These are phyloP conservation scores for Lentinula sp. DNA, from an alignment of 768 basidiomycete genomes.

Conservation along the genomic window DNA sequence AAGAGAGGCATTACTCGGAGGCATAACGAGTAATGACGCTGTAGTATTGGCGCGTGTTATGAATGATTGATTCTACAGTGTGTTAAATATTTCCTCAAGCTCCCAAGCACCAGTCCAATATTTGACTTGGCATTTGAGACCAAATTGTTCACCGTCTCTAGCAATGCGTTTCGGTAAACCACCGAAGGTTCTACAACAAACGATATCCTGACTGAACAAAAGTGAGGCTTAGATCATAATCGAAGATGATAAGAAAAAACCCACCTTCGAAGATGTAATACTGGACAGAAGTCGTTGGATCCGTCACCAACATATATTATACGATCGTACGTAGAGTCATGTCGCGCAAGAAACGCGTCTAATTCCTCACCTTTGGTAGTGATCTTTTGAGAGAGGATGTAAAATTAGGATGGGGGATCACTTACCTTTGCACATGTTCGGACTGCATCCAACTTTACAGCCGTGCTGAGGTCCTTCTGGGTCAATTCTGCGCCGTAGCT, in stretches of 20 bases:
- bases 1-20: too few relatives aligned
- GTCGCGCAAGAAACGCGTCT: constrained; percentile 65
- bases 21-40: too few relatives aligned
- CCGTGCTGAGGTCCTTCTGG: constrained; percentile 73
- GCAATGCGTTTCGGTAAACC: constrained; percentile 77
- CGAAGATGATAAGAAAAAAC: background rate
- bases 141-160: constrained; percentile 56
- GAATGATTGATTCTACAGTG: constrained; percentile 19
- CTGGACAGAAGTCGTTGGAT: constrained; percentile 91
- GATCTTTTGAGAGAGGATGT: background rate
- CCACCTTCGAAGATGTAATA: constrained; percentile 72
- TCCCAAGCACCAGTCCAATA: constrained; percentile 98
- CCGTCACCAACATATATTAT: constrained; percentile 94
- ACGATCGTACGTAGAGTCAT: constrained; percentile 61
- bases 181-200: constrained; percentile 72
- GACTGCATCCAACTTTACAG: constrained; percentile 84
- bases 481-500: constrained; percentile 70
- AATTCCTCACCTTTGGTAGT: constrained; percentile 75
- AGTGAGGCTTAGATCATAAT: background rate
- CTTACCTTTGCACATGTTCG: constrained; percentile 97
- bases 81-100: constrained; percentile 75
- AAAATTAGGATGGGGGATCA: background rate
- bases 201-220: constrained; percentile 65
- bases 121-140: constrained; percentile 65
- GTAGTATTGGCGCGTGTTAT: too few relatives aligned